Evolutionary conservation across 1,284 basidiomycete genomes (phyloP), one percentile per base, ranked within the genome.

Genomic region (Testicularia cyperi): DNA sequence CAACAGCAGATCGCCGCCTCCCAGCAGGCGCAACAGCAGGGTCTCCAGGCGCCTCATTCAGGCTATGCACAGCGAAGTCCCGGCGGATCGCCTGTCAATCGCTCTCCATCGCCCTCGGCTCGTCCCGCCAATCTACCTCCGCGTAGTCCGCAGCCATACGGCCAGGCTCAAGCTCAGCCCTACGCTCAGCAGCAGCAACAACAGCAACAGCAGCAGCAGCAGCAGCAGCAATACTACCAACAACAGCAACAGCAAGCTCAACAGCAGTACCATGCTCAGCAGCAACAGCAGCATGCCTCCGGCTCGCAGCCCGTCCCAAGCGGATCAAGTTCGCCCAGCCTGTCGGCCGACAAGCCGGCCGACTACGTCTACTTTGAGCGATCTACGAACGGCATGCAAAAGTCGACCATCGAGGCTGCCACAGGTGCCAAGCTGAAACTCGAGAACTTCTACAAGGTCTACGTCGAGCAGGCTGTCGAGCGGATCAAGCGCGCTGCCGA

Each of bases 321-420:
- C 20, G 51, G 53, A 1, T 44, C 57, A 20, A 45, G 41, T n/a
- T 57, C 63, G 5, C 49, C 63, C 3, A 65, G 49, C 33, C 57
- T 38, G 7, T 28, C 44, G 43, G 61, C 49, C 68, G 78, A 79
- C 25, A 79, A 79, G 53, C 80, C 80, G 15, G 78, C 79, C 19
- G 85, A 88, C 79, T 90, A 98, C 79, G 92, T 97, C 69, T 96
- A 94, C 81, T 98, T 97, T 79, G 88, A 95, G 77, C 83, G 94
- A 41, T 86, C 86, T 41, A 88, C 88, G 2, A 80, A 82, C 34
- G 85, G 84, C 54, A 94, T 96, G 80, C 87, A 86, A 23, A 86
- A 92, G 63, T 86, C 88, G 71, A 89, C 90, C 27, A 82, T 92
- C 44, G 90, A 92, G 47, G 89, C 91, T 53, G 88, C 92, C 4